phyloP scores from a whole-genome alignment of 2,329 filamentous ascomycete species.

The Ophiostoma quercus region DNA sequence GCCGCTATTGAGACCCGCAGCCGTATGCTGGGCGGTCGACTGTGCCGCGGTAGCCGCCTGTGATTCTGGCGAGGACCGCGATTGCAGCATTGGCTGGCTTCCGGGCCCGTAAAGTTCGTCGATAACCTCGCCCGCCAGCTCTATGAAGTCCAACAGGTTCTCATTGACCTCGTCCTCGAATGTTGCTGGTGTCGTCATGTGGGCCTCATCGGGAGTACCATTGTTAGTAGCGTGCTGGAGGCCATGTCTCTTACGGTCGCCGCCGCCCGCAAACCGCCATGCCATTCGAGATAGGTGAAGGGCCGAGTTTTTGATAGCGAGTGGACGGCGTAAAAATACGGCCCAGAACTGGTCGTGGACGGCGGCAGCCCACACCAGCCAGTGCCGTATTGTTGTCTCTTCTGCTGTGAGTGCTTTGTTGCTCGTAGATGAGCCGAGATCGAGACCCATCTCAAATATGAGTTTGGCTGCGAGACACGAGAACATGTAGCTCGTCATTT shows the following conservation, averaged over 20 bases:
- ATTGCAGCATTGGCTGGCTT: background rate
- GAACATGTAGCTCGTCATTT: slow-evolving; percentile 26
- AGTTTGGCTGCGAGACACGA: slow-evolving; percentile 22
- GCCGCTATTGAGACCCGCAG: background rate
- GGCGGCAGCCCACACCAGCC: slow-evolving; percentile 24
- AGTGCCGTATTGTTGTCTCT: slow-evolving; percentile 23
- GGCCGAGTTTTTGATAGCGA: slow-evolving; percentile 21
- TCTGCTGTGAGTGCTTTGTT: slow-evolving; percentile 17
- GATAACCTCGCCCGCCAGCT: slow-evolving; percentile 21
- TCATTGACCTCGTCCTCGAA: slow-evolving; percentile 24
- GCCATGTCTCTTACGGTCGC: no score
- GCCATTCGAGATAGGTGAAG: slow-evolving; percentile 22
- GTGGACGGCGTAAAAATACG: slow-evolving; percentile 20
- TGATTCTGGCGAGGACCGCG: background rate
- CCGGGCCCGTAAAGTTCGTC: slow-evolving; percentile 22
- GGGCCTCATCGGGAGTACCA: background rate
- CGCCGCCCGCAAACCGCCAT: slow-evolving; percentile 15
- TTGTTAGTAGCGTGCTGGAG: background rate
- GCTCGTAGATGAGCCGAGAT: slow-evolving; percentile 18
- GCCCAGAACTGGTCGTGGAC: slow-evolving; percentile 24
- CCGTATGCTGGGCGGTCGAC: background rate
- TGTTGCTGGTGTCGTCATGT: background rate
- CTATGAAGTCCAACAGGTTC: slow-evolving; percentile 22
- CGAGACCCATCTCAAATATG: slow-evolving; percentile 23
- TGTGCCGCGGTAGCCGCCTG: background rate